These are phyloP conservation scores for Suillus brevipes DNA, from an alignment of 768 basidiomycete genomes.

Conservation along the genomic window DNA sequence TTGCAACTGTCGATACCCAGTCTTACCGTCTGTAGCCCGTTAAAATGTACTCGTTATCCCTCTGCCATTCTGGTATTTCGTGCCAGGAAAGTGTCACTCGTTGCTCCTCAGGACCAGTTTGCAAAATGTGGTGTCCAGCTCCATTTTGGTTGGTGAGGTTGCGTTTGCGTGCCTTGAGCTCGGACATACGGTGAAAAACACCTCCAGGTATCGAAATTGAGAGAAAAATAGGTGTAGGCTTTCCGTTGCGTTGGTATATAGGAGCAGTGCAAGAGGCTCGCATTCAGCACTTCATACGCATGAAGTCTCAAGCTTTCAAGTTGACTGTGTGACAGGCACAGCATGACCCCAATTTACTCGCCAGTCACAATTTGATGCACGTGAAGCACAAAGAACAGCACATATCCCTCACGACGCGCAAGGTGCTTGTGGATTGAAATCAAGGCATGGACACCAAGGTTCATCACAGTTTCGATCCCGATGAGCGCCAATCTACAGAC, in stretches of 20 bases:
- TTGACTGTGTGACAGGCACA: not conserved
- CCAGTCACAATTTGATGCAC: not conserved
- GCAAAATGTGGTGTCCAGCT: not conserved
- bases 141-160: slow-evolving; percentile 12
- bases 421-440: not conserved
- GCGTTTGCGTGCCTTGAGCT: slow-evolving; percentile 1
- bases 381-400: not conserved
- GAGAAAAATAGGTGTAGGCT: not conserved
- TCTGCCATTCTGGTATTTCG: slow-evolving; percentile 68
- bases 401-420: not conserved
- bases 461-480: not conserved
- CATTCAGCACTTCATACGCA: not conserved
- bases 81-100: slow-evolving; percentile 46
- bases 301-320: not conserved
- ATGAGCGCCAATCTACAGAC: not conserved
- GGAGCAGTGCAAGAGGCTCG: not conserved
- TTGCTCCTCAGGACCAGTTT: slow-evolving; percentile 7
- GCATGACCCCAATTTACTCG: not conserved
- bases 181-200: not conserved
- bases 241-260: not conserved
- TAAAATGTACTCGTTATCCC: slow-evolving; percentile 72
- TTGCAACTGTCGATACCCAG: slow-evolving; percentile 7
- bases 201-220: not conserved
- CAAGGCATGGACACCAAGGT: not conserved
- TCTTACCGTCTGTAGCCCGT: slow-evolving; percentile 68